phyloP scores from a whole-genome alignment of 2,329 filamentous ascomycete species.

The Cadophora gregata region DNA sequence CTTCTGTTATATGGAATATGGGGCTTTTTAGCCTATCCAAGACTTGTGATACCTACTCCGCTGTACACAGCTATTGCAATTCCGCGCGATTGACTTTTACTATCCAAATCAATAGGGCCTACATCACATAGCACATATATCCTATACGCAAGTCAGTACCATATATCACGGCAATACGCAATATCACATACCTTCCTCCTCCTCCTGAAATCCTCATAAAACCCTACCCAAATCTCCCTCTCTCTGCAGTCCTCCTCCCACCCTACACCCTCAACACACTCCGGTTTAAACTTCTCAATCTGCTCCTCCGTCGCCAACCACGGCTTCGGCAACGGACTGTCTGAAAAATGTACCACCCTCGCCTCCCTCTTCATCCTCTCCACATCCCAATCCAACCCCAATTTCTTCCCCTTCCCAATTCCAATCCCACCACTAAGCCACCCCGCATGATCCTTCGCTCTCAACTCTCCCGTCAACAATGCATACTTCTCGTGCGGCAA shows the following conservation, averaged over 20 bases:
- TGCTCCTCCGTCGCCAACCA: slow-evolving; percentile 50
- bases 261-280: slow-evolving; percentile 29
- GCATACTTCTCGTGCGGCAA: slow-evolving; percentile 62
- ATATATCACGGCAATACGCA: neutral
- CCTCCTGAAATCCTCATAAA: slow-evolving; percentile 40
- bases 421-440: slow-evolving; percentile 55
- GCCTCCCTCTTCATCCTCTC: slow-evolving; percentile 55
- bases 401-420: slow-evolving; percentile 44
- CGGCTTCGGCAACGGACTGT: slow-evolving; percentile 65
- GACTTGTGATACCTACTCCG: neutral
- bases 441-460: slow-evolving; percentile 50
- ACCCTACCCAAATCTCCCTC: slow-evolving; percentile 37
- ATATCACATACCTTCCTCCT: slow-evolving; percentile 32
- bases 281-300: slow-evolving; percentile 27
- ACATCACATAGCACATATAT: neutral
- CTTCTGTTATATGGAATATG: too few species aligned
- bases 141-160: neutral
- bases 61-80: neutral
- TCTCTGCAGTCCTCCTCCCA: slow-evolving; percentile 35
- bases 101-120: neutral
- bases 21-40: too few species aligned
- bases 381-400: slow-evolving; percentile 55
- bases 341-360: slow-evolving; percentile 64
- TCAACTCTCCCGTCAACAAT: slow-evolving; percentile 62
- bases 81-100: neutral